Base-by-base conservation (phyloP, 345 rosid genomes). In the Rhizophora apiculata region DNA sequence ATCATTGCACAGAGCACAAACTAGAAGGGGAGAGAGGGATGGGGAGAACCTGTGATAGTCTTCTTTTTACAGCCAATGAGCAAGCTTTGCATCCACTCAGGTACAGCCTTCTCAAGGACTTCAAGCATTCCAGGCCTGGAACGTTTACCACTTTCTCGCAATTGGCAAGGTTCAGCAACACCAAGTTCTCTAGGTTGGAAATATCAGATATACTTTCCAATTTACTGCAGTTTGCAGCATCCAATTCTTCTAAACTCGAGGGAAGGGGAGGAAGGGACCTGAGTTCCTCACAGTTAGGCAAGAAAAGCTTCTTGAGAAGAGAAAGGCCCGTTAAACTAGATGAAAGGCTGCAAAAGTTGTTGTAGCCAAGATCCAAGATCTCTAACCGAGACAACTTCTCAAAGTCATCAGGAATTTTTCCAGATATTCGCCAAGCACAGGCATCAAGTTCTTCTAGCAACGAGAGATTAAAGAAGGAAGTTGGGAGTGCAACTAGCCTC, bases 201-300 rank as follows among this genome's bases (percentile, higher is more conserved):
- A 84, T 63, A 60, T 84, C 85, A 21, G 60, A 8, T 26, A 80
- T 52, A 15, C 6, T 53, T 69, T 80, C 81, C 70, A 84, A 63
- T 52, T 81, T 68, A 37, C 69, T 21, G 63, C 91, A 86, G 74
- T 84, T 73, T 30, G 82, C 64, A 22, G 65, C 72, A 62, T 72
- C 64, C 60, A 86, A n/a, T 34, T 68, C 68, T 32, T 62, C 46
- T 74, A 86, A 78, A 54, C 82, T 79, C 1, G 82, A 78, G 36
- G 91, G 88, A 52, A 86, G 80, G 13, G 75, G 79, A 61, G 91
- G 87, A 63, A 86, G 82, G 59, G 61, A 74, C 68, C 22, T 54
- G 1, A 84, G 87, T 69, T 81, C 70, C 34, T 69, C 34, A 59
- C 88, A 86, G 24, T 74, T 11, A 13, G 74, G 52, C 73, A 86